A percentile compares a stretch with the other conserved stretches of the same genome.
Evolutionary conservation across 2,329 filamentous ascomycete species (phyloP).

Genomic region (Penicillium sclerotigenum): DNA sequence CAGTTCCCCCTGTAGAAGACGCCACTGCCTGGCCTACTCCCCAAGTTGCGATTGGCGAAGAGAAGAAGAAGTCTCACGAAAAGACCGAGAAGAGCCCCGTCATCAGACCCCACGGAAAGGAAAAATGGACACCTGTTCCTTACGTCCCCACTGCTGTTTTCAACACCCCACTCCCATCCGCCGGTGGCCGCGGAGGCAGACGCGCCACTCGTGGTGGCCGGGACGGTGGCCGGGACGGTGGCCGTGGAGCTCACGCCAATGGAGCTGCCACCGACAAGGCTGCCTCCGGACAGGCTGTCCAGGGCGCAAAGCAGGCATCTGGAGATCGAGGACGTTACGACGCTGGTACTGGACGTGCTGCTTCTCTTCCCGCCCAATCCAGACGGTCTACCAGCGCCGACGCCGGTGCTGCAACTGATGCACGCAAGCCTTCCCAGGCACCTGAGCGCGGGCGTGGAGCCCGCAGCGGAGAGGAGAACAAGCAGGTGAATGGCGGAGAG

Average conservation of each 20-base stretch:
- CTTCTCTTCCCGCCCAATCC: slow-evolving; percentile 40
- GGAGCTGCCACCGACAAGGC: slow-evolving; percentile 36
- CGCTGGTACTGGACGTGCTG: slow-evolving; percentile 36
- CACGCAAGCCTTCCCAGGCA: slow-evolving; percentile 33
- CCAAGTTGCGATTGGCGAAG: slow-evolving; percentile 71
- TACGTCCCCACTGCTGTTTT: slow-evolving; percentile 84
- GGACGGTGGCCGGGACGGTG: slow-evolving; percentile 52
- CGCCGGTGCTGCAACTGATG: slow-evolving; percentile 26
- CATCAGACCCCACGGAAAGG: slow-evolving; percentile 63
- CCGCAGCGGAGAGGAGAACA: slow-evolving; percentile 34
- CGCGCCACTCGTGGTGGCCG: slow-evolving; percentile 56
- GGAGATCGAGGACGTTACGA: slow-evolving; percentile 38
- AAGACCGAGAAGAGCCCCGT: slow-evolving; percentile 60
- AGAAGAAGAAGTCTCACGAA: slow-evolving; percentile 67
- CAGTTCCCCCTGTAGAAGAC: slow-evolving; percentile 68
- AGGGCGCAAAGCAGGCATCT: slow-evolving; percentile 31
- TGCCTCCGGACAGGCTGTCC: slow-evolving; percentile 27
- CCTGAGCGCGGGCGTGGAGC: slow-evolving; percentile 32
- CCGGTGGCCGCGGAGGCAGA: slow-evolving; percentile 51
- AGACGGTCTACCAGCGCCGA: slow-evolving; percentile 38
- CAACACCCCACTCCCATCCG: slow-evolving; percentile 66
- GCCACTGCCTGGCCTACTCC: slow-evolving; percentile 86
- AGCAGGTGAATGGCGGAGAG: slow-evolving; percentile 31
- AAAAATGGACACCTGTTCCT: slow-evolving; percentile 79
- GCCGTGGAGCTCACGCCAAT: slow-evolving; percentile 44